Evolutionary conservation across 192 early-diverging fungal genomes (phyloP), one percentile per base, ranked within the genome.

Genomic region (Paraglomus occultum): DNA sequence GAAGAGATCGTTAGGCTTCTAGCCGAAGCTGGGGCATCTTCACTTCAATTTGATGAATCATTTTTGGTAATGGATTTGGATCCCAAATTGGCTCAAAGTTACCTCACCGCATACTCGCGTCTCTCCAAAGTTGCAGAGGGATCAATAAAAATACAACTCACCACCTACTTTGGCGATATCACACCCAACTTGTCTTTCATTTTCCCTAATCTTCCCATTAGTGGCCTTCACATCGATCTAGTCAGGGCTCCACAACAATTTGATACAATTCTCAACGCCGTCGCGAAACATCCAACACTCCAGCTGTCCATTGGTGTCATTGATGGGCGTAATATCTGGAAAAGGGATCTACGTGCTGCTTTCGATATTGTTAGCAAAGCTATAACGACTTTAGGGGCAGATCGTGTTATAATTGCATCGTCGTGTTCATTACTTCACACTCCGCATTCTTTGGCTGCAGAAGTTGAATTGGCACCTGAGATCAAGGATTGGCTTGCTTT

Each of bases 241-340:
- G 88, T 95, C 18, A 91, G 93, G 59, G 91, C 88, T 23, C 86
- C 87, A 47, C 84, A 86, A 49, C 91, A 96, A 75, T 80, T 96
- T 58, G 89, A 95, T 67, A 68, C 78, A 42, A 84, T 94, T 51
- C 72, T 94, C 55, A 78, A 79, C 64, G 47, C 80, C 51, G 75
- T 92, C 42, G 81, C 83, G 44, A n/a, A n/a, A n/a, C n/a, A n/a
- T n/a, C 73, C 76, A 18, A 81, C 80, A 70, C 79, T 91, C 73
- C 71, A 84, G 49, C 83, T 98, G n/a, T 97, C 94, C n/a, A 81
- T 94, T 62, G 96, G 96, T 77, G 82, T 99, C 50, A 85, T 99
- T 66, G 89, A 97, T 80, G 96, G 96, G 48, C 90, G 96, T 71
- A 97, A 99, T 88, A 90, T 99, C 80, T 99, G 96, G 96, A 96